A percentile compares a stretch with the other conserved stretches of the same genome.
Evolutionary conservation across 441 rosid species (phyloP).

Genomic region (Arabidopsis hybrid): DNA sequence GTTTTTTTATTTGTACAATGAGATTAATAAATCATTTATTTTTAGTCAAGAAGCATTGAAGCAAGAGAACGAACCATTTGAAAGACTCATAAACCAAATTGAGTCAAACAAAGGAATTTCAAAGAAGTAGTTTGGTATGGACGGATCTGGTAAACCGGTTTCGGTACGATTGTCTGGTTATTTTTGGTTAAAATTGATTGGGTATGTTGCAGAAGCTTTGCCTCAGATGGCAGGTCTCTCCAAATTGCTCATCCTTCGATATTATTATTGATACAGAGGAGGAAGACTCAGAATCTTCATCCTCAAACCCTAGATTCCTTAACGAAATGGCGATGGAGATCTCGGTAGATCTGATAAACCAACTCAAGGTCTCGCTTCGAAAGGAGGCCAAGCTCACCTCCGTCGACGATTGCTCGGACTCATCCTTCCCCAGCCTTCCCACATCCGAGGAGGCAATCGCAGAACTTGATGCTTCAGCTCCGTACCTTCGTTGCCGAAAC

Average conservation of each 20-base stretch:
- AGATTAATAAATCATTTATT: too few species aligned
- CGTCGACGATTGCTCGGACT: conserved; percentile 42
- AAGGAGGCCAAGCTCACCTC: conserved; percentile 62
- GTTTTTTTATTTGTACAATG: too few species aligned
- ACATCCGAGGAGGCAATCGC: conserved; percentile 56
- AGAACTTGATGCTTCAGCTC: conserved; percentile 66
- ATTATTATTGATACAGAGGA: not conserved
- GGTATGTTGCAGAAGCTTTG: conserved; percentile 25
- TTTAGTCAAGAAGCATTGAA: too few species aligned
- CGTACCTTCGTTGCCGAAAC: conserved; percentile 68
- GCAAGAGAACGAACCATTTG: too few species aligned
- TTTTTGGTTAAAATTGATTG: conserved; percentile 20
- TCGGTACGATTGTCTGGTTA: conserved; percentile 6
- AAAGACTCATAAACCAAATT: too few species aligned
- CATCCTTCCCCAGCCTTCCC: conserved; percentile 48
- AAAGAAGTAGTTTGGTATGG: too few species aligned
- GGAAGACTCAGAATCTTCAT: conserved; percentile 2
- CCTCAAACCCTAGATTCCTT: conserved; percentile 8
- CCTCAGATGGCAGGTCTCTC: conserved; percentile 35
- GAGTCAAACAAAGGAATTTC: too few species aligned
- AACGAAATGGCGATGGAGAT: conserved; percentile 65
- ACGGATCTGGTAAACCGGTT: conserved; percentile 16
- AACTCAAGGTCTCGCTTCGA: conserved; percentile 70
- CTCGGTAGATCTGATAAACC: conserved; percentile 63
- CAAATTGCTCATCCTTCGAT: conserved; percentile 16